Evolutionary conservation across 2,329 filamentous ascomycete species (phyloP), one percentile per base, ranked within the genome.

Genomic region (Aspergillus sp.): DNA sequence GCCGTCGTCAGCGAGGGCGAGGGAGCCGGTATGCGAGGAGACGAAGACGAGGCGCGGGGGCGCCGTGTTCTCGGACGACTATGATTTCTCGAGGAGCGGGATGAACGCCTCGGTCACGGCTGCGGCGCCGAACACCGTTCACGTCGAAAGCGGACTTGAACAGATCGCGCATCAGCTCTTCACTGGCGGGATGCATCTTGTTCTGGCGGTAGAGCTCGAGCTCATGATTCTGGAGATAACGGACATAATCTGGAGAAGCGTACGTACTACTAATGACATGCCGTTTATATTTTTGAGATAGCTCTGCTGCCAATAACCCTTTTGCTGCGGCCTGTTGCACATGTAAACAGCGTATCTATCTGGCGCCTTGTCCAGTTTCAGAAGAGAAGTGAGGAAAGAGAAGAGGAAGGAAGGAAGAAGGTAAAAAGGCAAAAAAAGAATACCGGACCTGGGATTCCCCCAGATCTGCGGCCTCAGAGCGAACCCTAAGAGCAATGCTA

Each of bases 61-160:
- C 3, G 14, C 15, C 1, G 51, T 36, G 29, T 49, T 49, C n/a
- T n/a, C n/a, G n/a, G n/a, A n/a, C n/a, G n/a, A n/a, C n/a, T n/a
- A n/a, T n/a, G n/a, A n/a, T n/a, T n/a, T n/a, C n/a, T 41, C 36
- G 2, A 59, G 44, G 2, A 49, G 33, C 4, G 45, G 49, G 5
- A 41, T 31, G 24, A 53, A 47, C 2, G 44, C 44, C 5, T 58
- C 48, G 3, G 51, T 52, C 2, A 47, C 34, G 17, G 43, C 36
- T 0, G 47, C 42, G 1, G 51, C 48, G 8, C 55, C 51, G 29
- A 50, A 41, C 4, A 55, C n/a, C 45, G 24, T 60, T 60, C 8
- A 49, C 43, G 7, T 49, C 43, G 11, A 39, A 49, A 5, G 42
- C 41, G 4, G 41, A 35, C 4, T 31, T 39, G 25, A 38, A 41